Evolutionary conservation across 768 basidiomycete genomes (phyloP), one percentile per base, ranked within the genome.

Genomic region (Suillus weaverae): DNA sequence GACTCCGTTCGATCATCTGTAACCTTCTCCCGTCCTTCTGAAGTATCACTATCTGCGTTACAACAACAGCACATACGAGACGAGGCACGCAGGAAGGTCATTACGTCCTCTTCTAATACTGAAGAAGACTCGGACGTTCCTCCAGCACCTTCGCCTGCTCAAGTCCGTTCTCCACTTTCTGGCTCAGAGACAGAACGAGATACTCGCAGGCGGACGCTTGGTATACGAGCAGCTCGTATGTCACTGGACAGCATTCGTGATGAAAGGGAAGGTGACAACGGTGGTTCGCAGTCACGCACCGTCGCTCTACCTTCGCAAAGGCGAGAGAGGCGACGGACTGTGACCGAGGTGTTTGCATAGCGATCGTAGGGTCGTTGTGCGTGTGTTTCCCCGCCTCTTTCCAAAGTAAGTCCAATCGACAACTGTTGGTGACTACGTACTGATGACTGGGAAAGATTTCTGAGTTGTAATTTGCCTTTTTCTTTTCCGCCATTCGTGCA

Each of bases 21-120:
- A 6, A 88, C 87, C 4, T 90, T 91, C 72, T 90, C 89, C 6
- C 84, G 86, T 2, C 86, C 90, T 0, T 79, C 84, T 32, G 82
- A 81, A 7, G 80, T 83, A 46, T 84, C 86, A 3, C 79, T 88
- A 11, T 82, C 82, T 35, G 79, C 86, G 48, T 75, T 91, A 33
- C 84, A 87, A 66, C 81, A 84, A 70, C 86, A 86, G 64, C 79
- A 83, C 66, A 76, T 61, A 33, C 76, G 80, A 9, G 73, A 80
- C 62, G 72, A 73, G 36, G 79, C 76, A 61, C 72, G 75, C 41
- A 73, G 75, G 71, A 71, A 81, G 71, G 65, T 76, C 71, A 65
- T 73, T 75, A 63, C 74, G 73, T 32, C 75, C 73, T 46, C 71
- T 70, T 69, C 55, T 69, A 66, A 71, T 38, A 44, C 70, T 18